Evolutionary conservation across 2,329 filamentous ascomycete species (phyloP).

Genomic region (Epichloe sp.): DNA sequence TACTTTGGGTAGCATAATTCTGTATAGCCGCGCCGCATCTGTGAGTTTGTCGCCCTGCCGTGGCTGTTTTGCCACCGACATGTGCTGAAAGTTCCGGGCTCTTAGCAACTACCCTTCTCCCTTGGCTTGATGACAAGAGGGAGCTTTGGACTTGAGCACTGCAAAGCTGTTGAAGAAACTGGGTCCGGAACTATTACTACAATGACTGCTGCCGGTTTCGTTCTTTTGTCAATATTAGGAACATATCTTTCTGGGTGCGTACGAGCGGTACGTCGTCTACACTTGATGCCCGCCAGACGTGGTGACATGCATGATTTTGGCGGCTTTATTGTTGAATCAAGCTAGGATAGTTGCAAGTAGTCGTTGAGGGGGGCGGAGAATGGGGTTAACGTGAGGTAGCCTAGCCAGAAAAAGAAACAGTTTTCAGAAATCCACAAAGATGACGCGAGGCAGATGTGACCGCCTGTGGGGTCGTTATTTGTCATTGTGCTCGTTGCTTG

Average conservation of each 20-base stretch:
- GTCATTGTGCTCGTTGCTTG: neutral
- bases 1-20: slow-evolving; percentile 3
- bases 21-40: neutral
- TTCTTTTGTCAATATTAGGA: slow-evolving; percentile 1
- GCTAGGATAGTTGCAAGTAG: slow-evolving; percentile 1
- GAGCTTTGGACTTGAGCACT: neutral
- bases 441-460: slow-evolving; percentile 2
- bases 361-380: neutral
- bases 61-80: neutral
- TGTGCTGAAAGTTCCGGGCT: neutral
- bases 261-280: neutral
- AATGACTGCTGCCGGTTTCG: neutral
- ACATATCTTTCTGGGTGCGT: neutral
- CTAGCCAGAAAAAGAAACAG: neutral
- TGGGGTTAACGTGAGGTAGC: neutral
- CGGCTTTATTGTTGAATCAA: neutral
- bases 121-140: neutral
- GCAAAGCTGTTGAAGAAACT: neutral
- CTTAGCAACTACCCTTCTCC: neutral
- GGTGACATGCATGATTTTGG: neutral
- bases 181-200: neutral
- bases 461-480: neutral
- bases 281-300: neutral
- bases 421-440: slow-evolving; percentile 5
- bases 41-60: neutral